These are phyloP conservation scores for Aeminium ludgeri DNA, from an alignment of 495 filamentous ascomycete species.

Conservation along the genomic window DNA sequence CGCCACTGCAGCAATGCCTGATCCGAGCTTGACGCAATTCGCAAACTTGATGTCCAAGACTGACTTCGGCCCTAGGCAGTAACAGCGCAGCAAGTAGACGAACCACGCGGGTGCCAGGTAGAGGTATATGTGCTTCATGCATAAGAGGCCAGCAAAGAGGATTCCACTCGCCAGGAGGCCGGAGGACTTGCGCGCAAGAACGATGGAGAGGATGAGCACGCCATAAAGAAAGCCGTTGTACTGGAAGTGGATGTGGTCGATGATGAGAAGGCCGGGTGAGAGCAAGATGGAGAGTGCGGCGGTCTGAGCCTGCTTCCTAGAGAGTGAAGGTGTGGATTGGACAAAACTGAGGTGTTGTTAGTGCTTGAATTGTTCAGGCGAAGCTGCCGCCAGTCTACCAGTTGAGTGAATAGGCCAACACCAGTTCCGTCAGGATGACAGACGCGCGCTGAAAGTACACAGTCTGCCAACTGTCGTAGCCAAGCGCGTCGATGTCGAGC, in stretches of 20 bases:
- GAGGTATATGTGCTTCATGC: slow-evolving; percentile 95
- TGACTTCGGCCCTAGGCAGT: slow-evolving; percentile 69
- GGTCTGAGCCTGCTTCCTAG: slow-evolving; percentile 66
- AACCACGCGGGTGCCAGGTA: slow-evolving; percentile 96
- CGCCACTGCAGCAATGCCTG: slow-evolving; percentile 55
- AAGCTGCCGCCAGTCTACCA: slow-evolving; percentile 31
- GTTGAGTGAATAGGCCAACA: slow-evolving; percentile 70
- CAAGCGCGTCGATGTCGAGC: slow-evolving; percentile 63
- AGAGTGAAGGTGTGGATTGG: slow-evolving; percentile 41
- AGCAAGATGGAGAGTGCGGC: slow-evolving; percentile 79
- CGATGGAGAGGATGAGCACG: slow-evolving; percentile 66
- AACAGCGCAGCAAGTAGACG: slow-evolving; percentile 69
- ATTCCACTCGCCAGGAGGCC: slow-evolving; percentile 64
- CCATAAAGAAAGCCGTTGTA: slow-evolving; percentile 97
- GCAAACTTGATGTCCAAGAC: slow-evolving; percentile 57
- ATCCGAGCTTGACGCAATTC: slow-evolving; percentile 68
- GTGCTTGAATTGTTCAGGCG: background rate
- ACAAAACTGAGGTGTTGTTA: slow-evolving; percentile 22
- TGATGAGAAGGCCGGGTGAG: slow-evolving; percentile 85
- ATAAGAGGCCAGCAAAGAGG: slow-evolving; percentile 67
- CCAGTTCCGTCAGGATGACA: slow-evolving; percentile 72
- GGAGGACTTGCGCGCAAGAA: slow-evolving; percentile 59
- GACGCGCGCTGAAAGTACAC: slow-evolving; percentile 81
- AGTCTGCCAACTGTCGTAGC: slow-evolving; percentile 79
- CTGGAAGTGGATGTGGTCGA: slow-evolving; percentile 98